Base-by-base conservation (phyloP, 331 rosid genomes). In the Acacia pycnantha region DNA sequence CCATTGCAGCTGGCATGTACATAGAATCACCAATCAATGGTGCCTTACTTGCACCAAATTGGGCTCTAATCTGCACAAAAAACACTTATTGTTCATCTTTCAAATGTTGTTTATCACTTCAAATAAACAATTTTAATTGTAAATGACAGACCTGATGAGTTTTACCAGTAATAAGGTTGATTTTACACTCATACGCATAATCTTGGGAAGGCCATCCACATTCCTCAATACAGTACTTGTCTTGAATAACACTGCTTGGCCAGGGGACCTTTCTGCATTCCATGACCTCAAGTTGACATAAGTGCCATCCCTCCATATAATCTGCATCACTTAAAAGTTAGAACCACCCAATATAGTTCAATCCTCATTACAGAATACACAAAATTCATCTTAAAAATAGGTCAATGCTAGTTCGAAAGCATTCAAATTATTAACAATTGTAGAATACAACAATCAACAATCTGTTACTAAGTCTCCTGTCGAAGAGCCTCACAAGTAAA, bases 1-100 rank as follows among this genome's bases (percentile, higher is more conserved):
- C 88, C 90, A 29, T 88, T 81, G 97, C 87, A 81, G 94, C 99
- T 18, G 94, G 88, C 97, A 90, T 89, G 87, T 95, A 95, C 92
- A 89, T 91, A 40, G 98, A 88, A 88, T 95, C 99, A 22, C 99
- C 99, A 31, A 95, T 84, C 83, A 95, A 76, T 11, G 97, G 99
- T 44, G 98, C 97, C 77, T 87, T 92, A 35, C 77, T 76, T 40
- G 95, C 88, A 15, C 98, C 94, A 79, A 95, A 86, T 44, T 95
- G 99, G 51, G 97, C 97, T 81, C 99, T 92, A 91, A 95, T 92
- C 99, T 95, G 91, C 31, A 58, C 31, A 3, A 48, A 3, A 18
- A 35, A 66, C 35, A 66, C 6, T 29, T 54, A 61, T 58, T 73
- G 22, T 50, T 81, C 41, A 65, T 73, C 71, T 41, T 58, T 68